Evolutionary conservation across 1,139 yeast genomes (phyloP), one percentile per base, ranked within the genome.

Genomic region (Kodamaea anthophila): DNA sequence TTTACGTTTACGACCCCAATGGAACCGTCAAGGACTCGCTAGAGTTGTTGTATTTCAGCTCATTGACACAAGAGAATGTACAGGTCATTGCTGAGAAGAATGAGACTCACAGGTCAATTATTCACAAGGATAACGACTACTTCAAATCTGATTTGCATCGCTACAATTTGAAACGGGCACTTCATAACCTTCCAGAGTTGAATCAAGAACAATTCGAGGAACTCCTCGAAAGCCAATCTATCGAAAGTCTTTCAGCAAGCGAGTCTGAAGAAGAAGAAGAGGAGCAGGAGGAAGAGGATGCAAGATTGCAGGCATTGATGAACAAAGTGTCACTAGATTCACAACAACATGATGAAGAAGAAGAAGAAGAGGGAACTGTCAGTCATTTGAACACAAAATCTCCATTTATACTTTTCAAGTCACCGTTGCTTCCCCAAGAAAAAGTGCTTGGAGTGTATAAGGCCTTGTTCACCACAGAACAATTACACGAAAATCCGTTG

Each of bases 381-480:
- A 72, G 80, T 41, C 76, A 69, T 42, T 51, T 78, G 37, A 72
- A 78, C 38, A 77, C 86, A 0, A 70, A 72, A 42, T 73, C 87
- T 0, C 84, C 94, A 2, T 70, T 60, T 38, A 58, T 81, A 2
- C 55, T 71, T 24, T 77, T 79, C 49, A 65, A 62, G 33, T 72
- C 84, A 0, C 41, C 56, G 0, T 37, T 63, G 4, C 43, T 80
- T 11, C 64, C 70, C 1, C 41, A 55, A 0, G 59, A 57, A 2
- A 66, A 69, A 33, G 76, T 77, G 2, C 68, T 83, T 40, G 91
- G 87, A 0, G 59, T 77, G 0, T 88, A 79, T 56, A 87, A 87
- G 46, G 60, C 79, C 0, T 43, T 83, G n/a, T 74, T 85, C 42
- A 55, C 62, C 15, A 52, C 58, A 5, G 36, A 46, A 2, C 60